phyloP scores from a whole-genome alignment of 768 basidiomycete genomes.

The Ramaria rubella region DNA sequence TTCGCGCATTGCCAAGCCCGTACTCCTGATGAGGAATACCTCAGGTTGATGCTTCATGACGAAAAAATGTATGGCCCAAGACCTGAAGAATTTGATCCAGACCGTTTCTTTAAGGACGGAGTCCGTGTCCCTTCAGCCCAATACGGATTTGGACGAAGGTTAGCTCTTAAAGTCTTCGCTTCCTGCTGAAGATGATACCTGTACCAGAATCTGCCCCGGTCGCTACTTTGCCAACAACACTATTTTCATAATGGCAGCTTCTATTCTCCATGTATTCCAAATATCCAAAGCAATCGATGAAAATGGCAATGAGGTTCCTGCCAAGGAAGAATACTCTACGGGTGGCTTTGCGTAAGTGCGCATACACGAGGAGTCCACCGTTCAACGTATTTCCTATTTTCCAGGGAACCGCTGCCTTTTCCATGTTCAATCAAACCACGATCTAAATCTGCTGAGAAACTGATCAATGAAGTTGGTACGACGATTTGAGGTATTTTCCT shows the following conservation, averaged over 20 bases:
- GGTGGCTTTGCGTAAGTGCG: too few relatives aligned
- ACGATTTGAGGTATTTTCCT: too few relatives aligned
- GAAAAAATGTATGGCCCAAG: constrained; percentile 20
- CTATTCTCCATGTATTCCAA: constrained; percentile 3
- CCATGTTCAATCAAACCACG: not conserved
- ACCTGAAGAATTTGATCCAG: constrained; percentile 25
- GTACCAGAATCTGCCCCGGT: constrained; percentile 11
- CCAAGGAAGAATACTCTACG: not conserved
- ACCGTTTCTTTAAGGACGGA: constrained; percentile 20
- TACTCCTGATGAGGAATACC: not conserved
- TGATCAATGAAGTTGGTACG: too few relatives aligned
- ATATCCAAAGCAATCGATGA: constrained; percentile 3
- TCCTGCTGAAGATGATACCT: not conserved
- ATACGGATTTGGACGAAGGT: constrained; percentile 7
- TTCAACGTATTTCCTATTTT: not conserved
- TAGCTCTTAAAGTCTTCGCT: not conserved
- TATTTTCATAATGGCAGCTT: constrained; percentile 7
- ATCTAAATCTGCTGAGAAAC: not conserved
- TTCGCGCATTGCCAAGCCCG: too few relatives aligned
- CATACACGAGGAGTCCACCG: not conserved
- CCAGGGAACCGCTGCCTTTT: not conserved
- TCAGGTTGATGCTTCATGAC: constrained; percentile 30
- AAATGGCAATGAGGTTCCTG: not conserved
- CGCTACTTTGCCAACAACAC: constrained; percentile 3
- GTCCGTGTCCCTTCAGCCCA: not conserved